Conservation (phyloP, 306 rosid genomes). For the Vicia villosa region DNA sequence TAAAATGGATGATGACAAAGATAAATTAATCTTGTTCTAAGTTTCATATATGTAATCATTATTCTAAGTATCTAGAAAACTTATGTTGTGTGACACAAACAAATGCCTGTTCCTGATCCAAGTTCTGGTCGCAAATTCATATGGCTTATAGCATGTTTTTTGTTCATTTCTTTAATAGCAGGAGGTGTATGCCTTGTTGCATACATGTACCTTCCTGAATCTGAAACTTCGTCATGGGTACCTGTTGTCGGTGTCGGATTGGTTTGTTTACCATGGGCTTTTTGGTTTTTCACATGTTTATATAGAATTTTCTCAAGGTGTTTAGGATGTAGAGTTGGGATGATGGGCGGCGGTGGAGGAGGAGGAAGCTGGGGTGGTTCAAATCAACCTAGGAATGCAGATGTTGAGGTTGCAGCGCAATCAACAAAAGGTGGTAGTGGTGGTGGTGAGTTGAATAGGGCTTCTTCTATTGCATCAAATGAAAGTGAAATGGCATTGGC, state of each 20-base stretch:
- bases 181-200: conserved; percentile 70
- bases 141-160: conserved; percentile 52
- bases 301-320: conserved; percentile 61
- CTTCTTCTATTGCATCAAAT: conserved; percentile 43
- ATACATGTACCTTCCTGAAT: conserved; percentile 55
- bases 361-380: conserved; percentile 7
- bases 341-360: not conserved
- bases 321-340: conserved; percentile 44
- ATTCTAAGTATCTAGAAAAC: not conserved
- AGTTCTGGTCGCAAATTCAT: conserved; percentile 56
- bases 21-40: conserved; percentile 25
- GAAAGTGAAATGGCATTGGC: conserved; percentile 78
- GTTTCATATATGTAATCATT: conserved; percentile 30
- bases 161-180: conserved; percentile 47
- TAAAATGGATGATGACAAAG: conserved; percentile 50
- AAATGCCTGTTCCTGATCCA: conserved; percentile 62
- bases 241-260: conserved; percentile 57
- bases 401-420: conserved; percentile 27
- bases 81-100: conserved; percentile 17
- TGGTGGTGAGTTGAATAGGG: conserved; percentile 16
- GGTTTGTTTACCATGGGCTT: conserved; percentile 85
- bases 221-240: conserved; percentile 49
- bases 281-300: conserved; percentile 69
- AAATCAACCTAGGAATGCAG: not conserved
- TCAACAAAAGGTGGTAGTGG: conserved; percentile 1